Percentiles rank a stretch among this genome's conserved stretches.
Conservation (phyloP, 2,329 filamentous ascomycete species). For the Sporothrix phasma region DNA sequence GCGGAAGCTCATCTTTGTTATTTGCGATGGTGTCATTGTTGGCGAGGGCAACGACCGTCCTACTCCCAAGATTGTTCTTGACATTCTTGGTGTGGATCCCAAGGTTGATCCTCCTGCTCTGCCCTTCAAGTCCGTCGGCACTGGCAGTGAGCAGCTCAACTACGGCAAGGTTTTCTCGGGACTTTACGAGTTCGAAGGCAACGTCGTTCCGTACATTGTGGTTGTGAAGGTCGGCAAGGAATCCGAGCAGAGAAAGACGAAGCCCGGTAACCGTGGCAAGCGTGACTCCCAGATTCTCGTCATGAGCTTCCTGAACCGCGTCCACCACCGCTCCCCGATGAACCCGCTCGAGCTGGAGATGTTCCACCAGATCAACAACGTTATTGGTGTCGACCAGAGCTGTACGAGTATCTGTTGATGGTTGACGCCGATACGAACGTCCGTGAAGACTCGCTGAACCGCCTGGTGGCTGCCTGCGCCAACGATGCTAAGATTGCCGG, state of each 20-base stretch:
- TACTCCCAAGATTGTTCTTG: constrained; percentile 93
- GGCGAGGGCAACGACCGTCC: constrained; percentile 93
- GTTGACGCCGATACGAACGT: constrained; percentile 96
- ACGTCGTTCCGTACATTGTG: constrained; percentile 92
- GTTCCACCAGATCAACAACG: constrained; percentile 98
- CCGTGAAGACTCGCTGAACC: constrained; percentile 81
- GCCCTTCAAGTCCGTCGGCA: constrained; percentile 86
- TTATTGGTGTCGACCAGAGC: constrained; percentile 96
- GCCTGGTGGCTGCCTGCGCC: constrained; percentile 82
- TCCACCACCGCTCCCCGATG: constrained; percentile 91
- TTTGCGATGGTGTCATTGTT: constrained; percentile 95
- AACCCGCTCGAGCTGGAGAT: constrained; percentile 93
- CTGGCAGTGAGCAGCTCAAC: constrained; percentile 85
- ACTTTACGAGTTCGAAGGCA: constrained; percentile 93
- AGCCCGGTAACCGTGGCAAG: constrained; percentile 96
- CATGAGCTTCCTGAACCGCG: constrained; percentile 96
- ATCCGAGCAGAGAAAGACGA: constrained; percentile 80
- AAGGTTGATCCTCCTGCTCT: constrained; percentile 92
- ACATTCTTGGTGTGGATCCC: constrained; percentile 93
- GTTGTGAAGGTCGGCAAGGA: constrained; percentile 97
- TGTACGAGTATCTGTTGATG: constrained; percentile 97
- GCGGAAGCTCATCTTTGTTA: constrained; percentile 88
- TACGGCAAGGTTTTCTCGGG: constrained; percentile 98
- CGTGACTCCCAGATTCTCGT: constrained; percentile 93
- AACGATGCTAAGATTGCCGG: constrained; percentile 94